Percentiles rank a stretch among this genome's conserved stretches.
phyloP scores from a whole-genome alignment of 2,329 filamentous ascomycete genomes.

The Cadophora luteo-olivacea region DNA sequence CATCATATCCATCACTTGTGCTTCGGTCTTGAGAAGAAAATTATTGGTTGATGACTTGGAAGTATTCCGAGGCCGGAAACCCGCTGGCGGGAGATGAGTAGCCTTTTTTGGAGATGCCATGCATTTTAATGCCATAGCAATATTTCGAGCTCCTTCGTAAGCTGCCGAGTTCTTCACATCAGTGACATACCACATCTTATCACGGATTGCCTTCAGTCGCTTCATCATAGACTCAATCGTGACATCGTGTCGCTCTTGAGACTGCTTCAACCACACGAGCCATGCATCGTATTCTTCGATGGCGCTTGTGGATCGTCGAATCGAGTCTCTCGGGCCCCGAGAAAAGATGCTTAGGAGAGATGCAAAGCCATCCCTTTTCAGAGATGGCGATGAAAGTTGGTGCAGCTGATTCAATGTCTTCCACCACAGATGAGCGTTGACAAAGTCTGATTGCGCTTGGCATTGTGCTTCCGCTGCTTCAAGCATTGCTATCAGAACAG shows the following conservation, averaged over 20 bases:
- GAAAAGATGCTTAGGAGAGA: slow-evolving; percentile 77
- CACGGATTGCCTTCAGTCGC: slow-evolving; percentile 75
- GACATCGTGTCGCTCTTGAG: slow-evolving; percentile 77
- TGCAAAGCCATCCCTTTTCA: slow-evolving; percentile 73
- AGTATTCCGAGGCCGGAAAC: slow-evolving; percentile 47
- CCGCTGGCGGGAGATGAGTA: slow-evolving; percentile 39
- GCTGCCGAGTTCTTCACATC: slow-evolving; percentile 89
- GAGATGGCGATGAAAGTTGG: slow-evolving; percentile 62
- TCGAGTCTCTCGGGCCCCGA: slow-evolving; percentile 71
- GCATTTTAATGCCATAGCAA: slow-evolving; percentile 85
- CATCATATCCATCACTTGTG: slow-evolving; percentile 85
- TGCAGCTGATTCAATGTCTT: slow-evolving; percentile 79
- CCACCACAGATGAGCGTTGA: slow-evolving; percentile 85
- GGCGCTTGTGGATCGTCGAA: slow-evolving; percentile 71
- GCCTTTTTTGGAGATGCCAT: slow-evolving; percentile 74
- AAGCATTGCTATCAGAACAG: slow-evolving; percentile 74
- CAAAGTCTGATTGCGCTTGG: slow-evolving; percentile 80
- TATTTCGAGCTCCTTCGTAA: slow-evolving; percentile 86
- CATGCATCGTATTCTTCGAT: slow-evolving; percentile 82
- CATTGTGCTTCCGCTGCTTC: slow-evolving; percentile 79
- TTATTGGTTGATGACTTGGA: slow-evolving; percentile 44
- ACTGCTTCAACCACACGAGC: slow-evolving; percentile 84
- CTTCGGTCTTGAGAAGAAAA: slow-evolving; percentile 82
- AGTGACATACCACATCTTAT: slow-evolving; percentile 99
- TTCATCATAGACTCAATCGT: slow-evolving; percentile 78